Evolutionary conservation across 495 filamentous ascomycete species (phyloP).

Genomic region (Aspergillus panamensis): DNA sequence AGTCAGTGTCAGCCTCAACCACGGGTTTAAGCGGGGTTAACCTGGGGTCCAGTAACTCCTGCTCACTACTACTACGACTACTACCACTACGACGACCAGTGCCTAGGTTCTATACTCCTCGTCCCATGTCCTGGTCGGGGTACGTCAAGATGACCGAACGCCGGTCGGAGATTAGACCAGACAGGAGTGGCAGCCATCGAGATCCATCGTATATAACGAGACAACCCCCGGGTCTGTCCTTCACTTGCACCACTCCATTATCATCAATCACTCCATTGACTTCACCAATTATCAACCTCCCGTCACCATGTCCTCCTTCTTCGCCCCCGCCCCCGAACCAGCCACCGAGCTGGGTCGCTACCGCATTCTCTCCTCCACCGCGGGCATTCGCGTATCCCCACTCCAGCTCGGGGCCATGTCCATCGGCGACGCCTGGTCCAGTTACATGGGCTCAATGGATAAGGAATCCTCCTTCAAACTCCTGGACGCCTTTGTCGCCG

Average conservation of each 20-base stretch:
- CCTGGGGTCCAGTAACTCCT: background rate
- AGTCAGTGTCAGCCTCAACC: too few relatives aligned
- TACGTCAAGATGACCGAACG: too few relatives aligned
- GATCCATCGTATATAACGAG: background rate
- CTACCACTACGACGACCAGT: too few relatives aligned
- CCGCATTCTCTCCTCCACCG: background rate
- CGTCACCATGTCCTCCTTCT: background rate
- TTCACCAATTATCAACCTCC: background rate
- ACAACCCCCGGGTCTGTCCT: background rate
- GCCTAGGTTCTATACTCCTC: background rate
- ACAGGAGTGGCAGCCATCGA: too few relatives aligned
- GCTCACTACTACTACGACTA: too few relatives aligned
- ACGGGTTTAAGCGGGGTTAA: background rate
- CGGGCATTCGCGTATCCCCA: background rate
- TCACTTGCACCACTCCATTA: background rate
- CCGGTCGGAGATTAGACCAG: too few relatives aligned
- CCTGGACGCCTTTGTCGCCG: slow-evolving; percentile 61
- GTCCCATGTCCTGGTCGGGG: too few relatives aligned
- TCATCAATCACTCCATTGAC: background rate
- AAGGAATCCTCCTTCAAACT: slow-evolving; percentile 60
- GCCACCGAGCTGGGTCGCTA: background rate
- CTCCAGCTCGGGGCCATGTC: slow-evolving; percentile 57
- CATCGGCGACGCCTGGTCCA: slow-evolving; percentile 46
- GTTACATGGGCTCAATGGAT: slow-evolving; percentile 51
- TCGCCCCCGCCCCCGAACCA: background rate